Evolutionary conservation across 495 filamentous ascomycete species (phyloP), one percentile per base, ranked within the genome.

Genomic region (Aspergillus nidulans): DNA sequence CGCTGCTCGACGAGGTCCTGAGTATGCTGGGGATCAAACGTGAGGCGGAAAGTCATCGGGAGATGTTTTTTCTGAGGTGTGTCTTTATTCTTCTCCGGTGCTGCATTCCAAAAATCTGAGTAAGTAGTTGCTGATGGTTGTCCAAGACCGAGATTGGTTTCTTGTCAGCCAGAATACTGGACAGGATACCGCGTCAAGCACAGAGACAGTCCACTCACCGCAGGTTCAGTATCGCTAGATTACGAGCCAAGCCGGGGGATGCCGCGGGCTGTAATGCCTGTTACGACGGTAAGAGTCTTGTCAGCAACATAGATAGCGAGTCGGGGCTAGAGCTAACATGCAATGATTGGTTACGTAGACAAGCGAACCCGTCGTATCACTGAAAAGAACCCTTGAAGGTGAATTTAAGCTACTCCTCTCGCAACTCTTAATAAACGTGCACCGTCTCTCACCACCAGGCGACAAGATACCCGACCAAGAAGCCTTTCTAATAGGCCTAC

Each of bases 391-490:
- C 51, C 60, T 69, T 1, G 40, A 51, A 36, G 57, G 49, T 6
- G 65, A 64, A 23, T 68, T 65, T 59, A 69, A 72, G 28, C 57
- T 68, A 12, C 57, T 72, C 1, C 63, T 69, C 7, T 49, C 60
- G 8, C 65, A 69, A 49, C 51, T 72, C 9, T 55, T 63, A 23
- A 32, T 58, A 12, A 48, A 69, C 43, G 38, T 66, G n/a, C 56
- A 59, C 30, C 53, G 49, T 9, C 61, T 67, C 9, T 43, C 53
- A 2, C 47, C 59, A 8, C 60, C 57, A 1, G 62, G 57, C 40
- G 65, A 68, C 57, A 64, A 66, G 18, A 16, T 69, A 16, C 69
- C 69, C 0, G 63, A 67, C 49, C 69, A 72, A 57, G 69, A 72
- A 28, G 53, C 59, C 30, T 72, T 65, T 49, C 52, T 72, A 1